phyloP scores from a whole-genome alignment of 306 rosid genomes.

The Mucuna pruriens region DNA sequence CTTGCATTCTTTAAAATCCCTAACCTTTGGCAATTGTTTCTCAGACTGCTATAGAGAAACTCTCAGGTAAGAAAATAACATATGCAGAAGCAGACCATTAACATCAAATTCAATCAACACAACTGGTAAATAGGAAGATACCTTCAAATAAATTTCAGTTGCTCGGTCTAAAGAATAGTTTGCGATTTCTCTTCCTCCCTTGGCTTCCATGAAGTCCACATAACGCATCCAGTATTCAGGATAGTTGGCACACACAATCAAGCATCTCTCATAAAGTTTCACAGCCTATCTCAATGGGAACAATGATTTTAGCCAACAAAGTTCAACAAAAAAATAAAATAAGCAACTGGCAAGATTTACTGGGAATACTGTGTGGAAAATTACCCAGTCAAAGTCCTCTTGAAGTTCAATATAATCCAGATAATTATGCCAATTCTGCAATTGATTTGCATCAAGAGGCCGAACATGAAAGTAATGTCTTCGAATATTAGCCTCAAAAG shows the following conservation, averaged over 20 bases:
- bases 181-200: slow-evolving; percentile 96
- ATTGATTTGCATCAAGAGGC: slow-evolving; percentile 67
- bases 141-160: slow-evolving; percentile 77
- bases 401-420: slow-evolving; percentile 84
- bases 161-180: slow-evolving; percentile 83
- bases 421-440: slow-evolving; percentile 90
- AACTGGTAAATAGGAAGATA: slow-evolving; percentile 40
- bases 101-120: slow-evolving; percentile 37
- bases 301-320: slow-evolving; percentile 26
- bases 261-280: slow-evolving; percentile 89
- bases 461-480: slow-evolving; percentile 78
- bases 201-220: slow-evolving; percentile 82
- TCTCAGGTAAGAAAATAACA: neutral
- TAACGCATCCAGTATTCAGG: slow-evolving; percentile 97
- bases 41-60: neutral
- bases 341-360: slow-evolving; percentile 27
- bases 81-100: slow-evolving; percentile 11
- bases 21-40: slow-evolving; percentile 32
- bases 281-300: slow-evolving; percentile 61
- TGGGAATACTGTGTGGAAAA: slow-evolving; percentile 40
- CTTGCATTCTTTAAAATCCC: neutral
- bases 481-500: slow-evolving; percentile 70
- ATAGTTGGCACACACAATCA: slow-evolving; percentile 89
- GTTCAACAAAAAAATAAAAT: neutral
- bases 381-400: slow-evolving; percentile 94